Conservation (phyloP, 2,329 filamentous ascomycete genomes). For the Aspergillus japonicus region DNA sequence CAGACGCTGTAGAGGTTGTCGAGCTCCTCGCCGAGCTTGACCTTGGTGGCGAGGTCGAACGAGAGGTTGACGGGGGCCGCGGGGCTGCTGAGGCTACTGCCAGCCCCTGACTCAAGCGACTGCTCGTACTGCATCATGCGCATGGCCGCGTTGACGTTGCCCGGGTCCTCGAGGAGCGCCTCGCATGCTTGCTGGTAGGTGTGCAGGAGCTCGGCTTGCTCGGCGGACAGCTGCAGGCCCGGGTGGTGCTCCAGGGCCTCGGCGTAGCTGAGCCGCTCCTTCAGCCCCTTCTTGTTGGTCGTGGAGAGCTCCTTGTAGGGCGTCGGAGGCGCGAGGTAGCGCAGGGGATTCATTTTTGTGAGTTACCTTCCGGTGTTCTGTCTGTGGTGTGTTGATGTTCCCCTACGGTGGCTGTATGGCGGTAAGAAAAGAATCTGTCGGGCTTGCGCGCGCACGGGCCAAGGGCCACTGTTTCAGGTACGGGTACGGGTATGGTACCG, state of each 20-base stretch:
- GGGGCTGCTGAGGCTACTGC: neutral
- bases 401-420: neutral
- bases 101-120: neutral
- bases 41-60: constrained; percentile 16
- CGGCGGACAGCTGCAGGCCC: constrained; percentile 2
- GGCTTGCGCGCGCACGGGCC: too few relatives aligned
- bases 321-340: constrained; percentile 13
- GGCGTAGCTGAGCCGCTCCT: constrained; percentile 11
- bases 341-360: constrained; percentile 12
- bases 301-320: constrained; percentile 11
- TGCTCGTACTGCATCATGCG: constrained; percentile 4
- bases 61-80: constrained; percentile 1
- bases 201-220: neutral
- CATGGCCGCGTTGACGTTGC: neutral
- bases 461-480: neutral
- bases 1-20: constrained; percentile 17
- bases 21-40: constrained; percentile 17
- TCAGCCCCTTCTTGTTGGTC: constrained; percentile 9
- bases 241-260: constrained; percentile 4
- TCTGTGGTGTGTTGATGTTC: neutral
- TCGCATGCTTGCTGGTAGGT: constrained; percentile 11
- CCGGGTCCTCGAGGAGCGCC: neutral
- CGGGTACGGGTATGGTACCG: neutral
- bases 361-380: neutral
- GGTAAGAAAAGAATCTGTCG: neutral